These are phyloP conservation scores for Neurospora hispaniola DNA, from an alignment of 495 filamentous ascomycete species.

Conservation along the genomic window DNA sequence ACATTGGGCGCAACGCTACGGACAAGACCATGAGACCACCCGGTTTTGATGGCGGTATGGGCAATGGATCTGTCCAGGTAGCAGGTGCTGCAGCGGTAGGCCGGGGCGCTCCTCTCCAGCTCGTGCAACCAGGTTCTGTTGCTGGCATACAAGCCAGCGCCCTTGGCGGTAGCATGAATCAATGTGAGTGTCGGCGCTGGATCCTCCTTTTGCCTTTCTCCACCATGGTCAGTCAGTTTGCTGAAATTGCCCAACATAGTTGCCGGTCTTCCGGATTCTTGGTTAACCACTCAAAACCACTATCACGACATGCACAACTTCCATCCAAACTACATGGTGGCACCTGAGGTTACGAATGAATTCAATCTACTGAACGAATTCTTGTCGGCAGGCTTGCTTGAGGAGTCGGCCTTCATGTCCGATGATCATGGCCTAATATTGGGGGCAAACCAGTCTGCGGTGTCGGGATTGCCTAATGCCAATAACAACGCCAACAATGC, in stretches of 20 bases:
- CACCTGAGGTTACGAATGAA: conserved; percentile 87
- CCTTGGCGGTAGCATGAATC: conserved; percentile 50
- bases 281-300: conserved; percentile 56
- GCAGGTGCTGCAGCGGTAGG: conserved; percentile 31
- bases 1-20: conserved; percentile 31
- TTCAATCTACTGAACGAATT: conserved; percentile 96
- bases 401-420: conserved; percentile 58
- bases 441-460: conserved; percentile 25
- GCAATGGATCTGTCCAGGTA: conserved; percentile 26
- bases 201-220: conserved; percentile 16
- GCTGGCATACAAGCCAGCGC: conserved; percentile 43
- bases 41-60: conserved; percentile 26
- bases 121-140: conserved; percentile 46
- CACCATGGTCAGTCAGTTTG: conserved; percentile 19
- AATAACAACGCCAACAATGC: conserved; percentile 12
- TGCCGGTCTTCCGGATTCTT: conserved; percentile 42
- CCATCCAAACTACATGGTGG: conserved; percentile 91
- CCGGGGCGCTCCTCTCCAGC: conserved; percentile 38
- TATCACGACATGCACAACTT: conserved; percentile 91
- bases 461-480: conserved; percentile 23
- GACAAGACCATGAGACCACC: conserved; percentile 34
- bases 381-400: conserved; percentile 74
- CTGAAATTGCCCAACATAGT: conserved; percentile 34
- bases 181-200: conserved; percentile 52
- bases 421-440: conserved; percentile 42